These are phyloP conservation scores for Yarrowia sp. DNA, from an alignment of 805 yeast species.

Conservation along the genomic window DNA sequence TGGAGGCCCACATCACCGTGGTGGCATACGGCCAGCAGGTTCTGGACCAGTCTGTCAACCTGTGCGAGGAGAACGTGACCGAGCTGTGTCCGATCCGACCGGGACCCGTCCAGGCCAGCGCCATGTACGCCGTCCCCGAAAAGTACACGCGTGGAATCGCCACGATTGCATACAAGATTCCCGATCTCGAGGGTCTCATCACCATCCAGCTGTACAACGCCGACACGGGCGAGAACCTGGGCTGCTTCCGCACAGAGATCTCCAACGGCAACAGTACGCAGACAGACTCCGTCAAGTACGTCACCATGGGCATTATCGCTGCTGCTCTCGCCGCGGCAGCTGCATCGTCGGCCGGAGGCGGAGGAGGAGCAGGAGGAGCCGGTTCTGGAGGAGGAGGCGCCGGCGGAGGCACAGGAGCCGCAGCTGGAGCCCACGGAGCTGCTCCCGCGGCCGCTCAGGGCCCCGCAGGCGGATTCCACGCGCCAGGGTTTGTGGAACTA, in stretches of 20 bases:
- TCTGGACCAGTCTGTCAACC: slow-evolving; percentile 35
- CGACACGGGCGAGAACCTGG: slow-evolving; percentile 31
- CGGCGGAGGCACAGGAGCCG: background rate
- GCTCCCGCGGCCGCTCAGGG: slow-evolving; percentile 19
- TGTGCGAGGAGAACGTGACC: slow-evolving; percentile 36
- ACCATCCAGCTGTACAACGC: slow-evolving; percentile 32
- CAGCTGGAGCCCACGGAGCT: slow-evolving; percentile 4
- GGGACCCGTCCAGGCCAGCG: slow-evolving; percentile 33
- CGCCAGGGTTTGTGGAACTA: slow-evolving; percentile 37
- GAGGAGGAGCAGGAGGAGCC: slow-evolving; percentile 27
- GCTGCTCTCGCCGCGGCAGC: slow-evolving; percentile 33
- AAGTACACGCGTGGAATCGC: slow-evolving; percentile 36
- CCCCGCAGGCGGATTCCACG: slow-evolving; percentile 29
- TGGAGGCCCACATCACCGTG: slow-evolving; percentile 30
- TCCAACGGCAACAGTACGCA: slow-evolving; percentile 39
- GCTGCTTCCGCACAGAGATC: slow-evolving; percentile 36
- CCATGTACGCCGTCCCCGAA: slow-evolving; percentile 36
- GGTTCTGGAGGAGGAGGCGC: slow-evolving; percentile 10
- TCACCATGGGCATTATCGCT: slow-evolving; percentile 38
- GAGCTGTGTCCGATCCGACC: slow-evolving; percentile 38
- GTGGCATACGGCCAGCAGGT: slow-evolving; percentile 37
- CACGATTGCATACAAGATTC: slow-evolving; percentile 37
- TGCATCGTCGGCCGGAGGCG: slow-evolving; percentile 25
- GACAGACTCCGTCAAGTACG: slow-evolving; percentile 33
- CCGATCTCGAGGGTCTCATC: slow-evolving; percentile 40